phyloP scores from a whole-genome alignment of 768 basidiomycete genomes.

The Leccinellum albellum region DNA sequence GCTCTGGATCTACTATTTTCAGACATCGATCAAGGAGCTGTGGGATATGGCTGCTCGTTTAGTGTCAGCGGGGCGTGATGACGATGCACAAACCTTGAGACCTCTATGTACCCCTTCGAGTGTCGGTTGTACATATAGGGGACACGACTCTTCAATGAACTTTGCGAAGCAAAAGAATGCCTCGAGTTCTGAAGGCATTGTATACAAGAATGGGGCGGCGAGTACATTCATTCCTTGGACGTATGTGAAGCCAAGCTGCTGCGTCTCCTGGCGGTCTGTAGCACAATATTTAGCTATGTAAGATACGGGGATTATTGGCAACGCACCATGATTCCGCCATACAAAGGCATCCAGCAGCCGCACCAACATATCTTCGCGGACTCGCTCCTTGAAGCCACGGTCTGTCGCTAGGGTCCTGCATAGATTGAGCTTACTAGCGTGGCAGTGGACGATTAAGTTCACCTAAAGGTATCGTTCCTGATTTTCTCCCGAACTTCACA shows the following conservation, averaged over 20 bases:
- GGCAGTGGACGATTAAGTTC: slow-evolving; percentile 4
- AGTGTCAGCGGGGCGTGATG: background rate
- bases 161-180: slow-evolving; percentile 96
- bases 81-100: slow-evolving; percentile 60
- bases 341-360: slow-evolving; percentile 97
- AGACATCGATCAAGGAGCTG: slow-evolving; percentile 92
- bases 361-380: slow-evolving; percentile 95
- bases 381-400: slow-evolving; percentile 94
- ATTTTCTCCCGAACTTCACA: slow-evolving; percentile 90
- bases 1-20: slow-evolving; percentile 84
- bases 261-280: slow-evolving; percentile 69
- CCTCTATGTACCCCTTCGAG: slow-evolving; percentile 94
- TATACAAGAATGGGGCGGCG: slow-evolving; percentile 95
- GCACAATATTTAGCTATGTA: background rate
- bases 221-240: slow-evolving; percentile 99
- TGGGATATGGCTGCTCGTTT: background rate
- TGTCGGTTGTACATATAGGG: slow-evolving; percentile 95
- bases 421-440: background rate
- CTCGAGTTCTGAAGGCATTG: slow-evolving; percentile 96
- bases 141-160: slow-evolving; percentile 94
- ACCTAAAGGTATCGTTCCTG: slow-evolving; percentile 95
- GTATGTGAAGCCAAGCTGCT: slow-evolving; percentile 88
- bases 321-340: slow-evolving; percentile 84
- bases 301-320: background rate
- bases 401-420: slow-evolving; percentile 86